Percentiles rank a stretch among this genome's conserved stretches.
Conservation (phyloP, 257 asterid species). For the Solanum okadae region DNA sequence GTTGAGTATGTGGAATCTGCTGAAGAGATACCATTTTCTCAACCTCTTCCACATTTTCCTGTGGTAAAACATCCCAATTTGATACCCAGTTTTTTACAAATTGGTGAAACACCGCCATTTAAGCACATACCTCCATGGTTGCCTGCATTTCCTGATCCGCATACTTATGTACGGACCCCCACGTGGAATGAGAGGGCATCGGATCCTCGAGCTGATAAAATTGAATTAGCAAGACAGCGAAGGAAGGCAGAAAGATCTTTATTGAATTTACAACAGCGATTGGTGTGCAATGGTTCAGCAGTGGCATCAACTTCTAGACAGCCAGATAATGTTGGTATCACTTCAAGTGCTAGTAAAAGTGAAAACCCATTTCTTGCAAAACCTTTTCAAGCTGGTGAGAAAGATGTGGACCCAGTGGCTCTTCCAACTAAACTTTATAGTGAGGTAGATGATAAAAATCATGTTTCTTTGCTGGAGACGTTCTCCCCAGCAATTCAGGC, state of each 20-base stretch:
- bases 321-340: conserved; percentile 17
- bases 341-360: conserved; percentile 14
- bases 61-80: conserved; percentile 33
- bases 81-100: conserved; percentile 77
- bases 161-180: conserved; percentile 66
- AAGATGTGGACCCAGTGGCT: conserved; percentile 27
- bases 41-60: conserved; percentile 65
- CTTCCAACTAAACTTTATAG: conserved; percentile 31
- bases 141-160: conserved; percentile 97
- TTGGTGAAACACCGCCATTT: conserved; percentile 63
- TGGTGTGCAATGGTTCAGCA: conserved; percentile 52
- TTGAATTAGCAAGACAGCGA: conserved; percentile 89
- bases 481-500: conserved; percentile 97
- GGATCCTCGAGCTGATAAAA: conserved; percentile 76
- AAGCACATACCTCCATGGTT: conserved; percentile 85
- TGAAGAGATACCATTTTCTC: conserved; percentile 84
- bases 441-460: conserved; percentile 22
- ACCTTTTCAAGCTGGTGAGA: conserved; percentile 43
- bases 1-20: conserved; percentile 45
- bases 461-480: conserved; percentile 62
- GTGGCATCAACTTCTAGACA: conserved; percentile 35
- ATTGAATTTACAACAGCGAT: conserved; percentile 78
- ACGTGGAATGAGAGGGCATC: conserved; percentile 92
- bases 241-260: conserved; percentile 93
- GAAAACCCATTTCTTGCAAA: conserved; percentile 35